These are phyloP conservation scores for Termitomyces bulborhizus DNA, from an alignment of 768 basidiomycete genomes.

Conservation along the genomic window DNA sequence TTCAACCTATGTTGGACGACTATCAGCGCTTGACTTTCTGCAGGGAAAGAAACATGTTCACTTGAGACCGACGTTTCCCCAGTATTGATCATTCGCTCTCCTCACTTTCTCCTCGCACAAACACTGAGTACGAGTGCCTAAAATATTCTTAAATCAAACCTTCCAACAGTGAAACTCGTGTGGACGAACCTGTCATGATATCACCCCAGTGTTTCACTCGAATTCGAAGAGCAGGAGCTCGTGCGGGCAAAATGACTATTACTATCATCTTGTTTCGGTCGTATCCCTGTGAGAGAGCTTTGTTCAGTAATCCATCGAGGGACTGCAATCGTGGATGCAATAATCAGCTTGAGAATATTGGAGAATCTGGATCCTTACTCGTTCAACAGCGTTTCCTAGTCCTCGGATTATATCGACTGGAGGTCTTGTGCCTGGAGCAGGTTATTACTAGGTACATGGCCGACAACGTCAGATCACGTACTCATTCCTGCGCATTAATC, in stretches of 20 bases:
- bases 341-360: background rate
- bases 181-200: constrained; percentile 17
- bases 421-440: background rate
- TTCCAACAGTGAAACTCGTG: background rate
- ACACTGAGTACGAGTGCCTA: constrained; percentile 41
- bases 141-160: background rate
- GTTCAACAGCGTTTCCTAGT: constrained; percentile 8
- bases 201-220: constrained; percentile 56
- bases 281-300: constrained; percentile 1
- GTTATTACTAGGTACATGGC: background rate
- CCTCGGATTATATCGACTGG: constrained; percentile 1
- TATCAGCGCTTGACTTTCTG: background rate
- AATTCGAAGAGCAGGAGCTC: constrained; percentile 38
- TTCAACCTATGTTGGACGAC: constrained; percentile 34
- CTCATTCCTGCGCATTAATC: constrained; percentile 6
- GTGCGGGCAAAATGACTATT: constrained; percentile 45
- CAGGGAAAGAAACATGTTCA: constrained; percentile 14
- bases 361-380: background rate
- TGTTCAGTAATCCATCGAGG: constrained; percentile 2
- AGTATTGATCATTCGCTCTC: constrained; percentile 40
- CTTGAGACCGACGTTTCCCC: constrained; percentile 54
- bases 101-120: constrained; percentile 29
- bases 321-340: background rate
- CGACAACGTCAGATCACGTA: background rate
- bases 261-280: constrained; percentile 25